Evolutionary conservation across 805 yeast species (phyloP).

Genomic region (Zygosaccharomyces gambellarensis): DNA sequence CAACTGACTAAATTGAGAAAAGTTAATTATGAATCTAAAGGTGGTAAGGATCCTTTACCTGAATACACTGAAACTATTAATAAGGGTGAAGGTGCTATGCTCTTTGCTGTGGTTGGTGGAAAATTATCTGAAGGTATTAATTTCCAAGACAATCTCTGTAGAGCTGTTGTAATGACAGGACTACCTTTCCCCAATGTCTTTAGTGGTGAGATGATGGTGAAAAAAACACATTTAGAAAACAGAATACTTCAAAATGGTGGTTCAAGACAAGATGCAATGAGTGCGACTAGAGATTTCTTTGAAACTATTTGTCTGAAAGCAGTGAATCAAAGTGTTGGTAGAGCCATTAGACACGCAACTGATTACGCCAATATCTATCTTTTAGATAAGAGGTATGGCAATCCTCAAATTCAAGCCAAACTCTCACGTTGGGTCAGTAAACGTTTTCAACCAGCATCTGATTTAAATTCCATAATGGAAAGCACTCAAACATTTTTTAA

Average conservation of each 20-base stretch:
- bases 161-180: slow-evolving; percentile 83
- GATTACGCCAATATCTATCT: slow-evolving; percentile 77
- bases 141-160: slow-evolving; percentile 79
- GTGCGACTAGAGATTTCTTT: slow-evolving; percentile 52
- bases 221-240: slow-evolving; percentile 56
- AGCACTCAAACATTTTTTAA: slow-evolving; percentile 26
- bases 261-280: slow-evolving; percentile 41
- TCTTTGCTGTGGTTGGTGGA: slow-evolving; percentile 89
- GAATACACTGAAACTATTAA: slow-evolving; percentile 46
- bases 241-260: slow-evolving; percentile 47
- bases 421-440: slow-evolving; percentile 70
- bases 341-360: slow-evolving; percentile 78
- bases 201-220: slow-evolving; percentile 77
- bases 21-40: slow-evolving; percentile 53
- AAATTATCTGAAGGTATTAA: slow-evolving; percentile 91
- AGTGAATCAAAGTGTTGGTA: slow-evolving; percentile 86
- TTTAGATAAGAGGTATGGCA: slow-evolving; percentile 58
- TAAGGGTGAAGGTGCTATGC: slow-evolving; percentile 50
- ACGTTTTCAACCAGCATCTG: slow-evolving; percentile 29
- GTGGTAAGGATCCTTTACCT: slow-evolving; percentile 43
- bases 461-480: slow-evolving; percentile 17
- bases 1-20: slow-evolving; percentile 39
- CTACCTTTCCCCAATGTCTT: slow-evolving; percentile 82
- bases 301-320: slow-evolving; percentile 88
- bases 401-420: slow-evolving; percentile 46